Evolutionary conservation across 176 grass and related monocot species (phyloP).

Genomic region (Coix lacrymajobi): DNA sequence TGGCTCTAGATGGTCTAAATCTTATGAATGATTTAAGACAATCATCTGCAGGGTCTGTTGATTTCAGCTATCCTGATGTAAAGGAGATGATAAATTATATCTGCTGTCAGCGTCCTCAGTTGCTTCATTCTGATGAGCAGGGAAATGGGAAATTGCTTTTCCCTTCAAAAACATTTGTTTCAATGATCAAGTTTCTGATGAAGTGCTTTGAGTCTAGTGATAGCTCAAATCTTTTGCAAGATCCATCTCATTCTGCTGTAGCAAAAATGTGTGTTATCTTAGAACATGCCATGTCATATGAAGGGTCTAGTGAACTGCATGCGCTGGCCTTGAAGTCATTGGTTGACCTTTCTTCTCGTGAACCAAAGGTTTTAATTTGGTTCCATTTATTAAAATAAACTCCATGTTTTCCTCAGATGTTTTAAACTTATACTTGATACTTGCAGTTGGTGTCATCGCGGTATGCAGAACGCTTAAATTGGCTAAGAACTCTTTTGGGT

Average conservation of each 20-base stretch:
- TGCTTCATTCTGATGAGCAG: constrained; percentile 53
- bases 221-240: constrained; percentile 28
- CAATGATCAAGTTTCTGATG: constrained; percentile 90
- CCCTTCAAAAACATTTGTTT: constrained; percentile 80
- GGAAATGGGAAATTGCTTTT: constrained; percentile 53
- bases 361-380: constrained; percentile 55
- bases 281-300: constrained; percentile 83
- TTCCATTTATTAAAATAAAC: neutral
- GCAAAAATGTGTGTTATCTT: constrained; percentile 64
- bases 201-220: constrained; percentile 73
- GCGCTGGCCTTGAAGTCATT: constrained; percentile 77
- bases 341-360: constrained; percentile 74
- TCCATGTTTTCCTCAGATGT: constrained; percentile 23
- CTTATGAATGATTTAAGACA: constrained; percentile 66
- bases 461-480: constrained; percentile 62
- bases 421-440: constrained; percentile 12
- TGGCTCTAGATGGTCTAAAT: constrained; percentile 79
- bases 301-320: constrained; percentile 88
- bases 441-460: constrained; percentile 68
- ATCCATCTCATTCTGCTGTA: constrained; percentile 43
- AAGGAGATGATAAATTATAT: constrained; percentile 71
- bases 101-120: constrained; percentile 52
- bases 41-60: constrained; percentile 32
- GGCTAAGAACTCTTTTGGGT: constrained; percentile 67
- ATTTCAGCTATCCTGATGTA: constrained; percentile 71